Evolutionary conservation across 2,329 filamentous ascomycete genomes (phyloP).

Genomic region (Apiospora pterosperma): DNA sequence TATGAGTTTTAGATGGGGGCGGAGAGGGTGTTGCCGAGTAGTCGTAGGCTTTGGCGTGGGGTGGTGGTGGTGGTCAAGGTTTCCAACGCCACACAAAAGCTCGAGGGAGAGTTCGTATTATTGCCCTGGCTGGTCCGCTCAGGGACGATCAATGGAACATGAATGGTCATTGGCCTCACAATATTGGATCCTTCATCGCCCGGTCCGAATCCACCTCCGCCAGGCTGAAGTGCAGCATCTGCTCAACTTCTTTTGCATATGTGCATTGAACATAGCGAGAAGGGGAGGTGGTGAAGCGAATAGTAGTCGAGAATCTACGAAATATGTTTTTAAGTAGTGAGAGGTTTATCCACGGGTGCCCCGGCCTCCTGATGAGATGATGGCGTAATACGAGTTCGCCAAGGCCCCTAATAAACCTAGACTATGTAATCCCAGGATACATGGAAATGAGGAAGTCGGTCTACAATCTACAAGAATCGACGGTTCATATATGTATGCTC

Average conservation of each 20-base stretch:
- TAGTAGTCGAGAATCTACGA: not conserved
- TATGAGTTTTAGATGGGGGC: not conserved
- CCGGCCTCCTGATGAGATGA: not conserved
- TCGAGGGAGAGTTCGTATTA: not conserved
- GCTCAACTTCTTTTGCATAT: not conserved
- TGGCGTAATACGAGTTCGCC: not conserved
- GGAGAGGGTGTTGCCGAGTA: not conserved
- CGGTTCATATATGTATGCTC: not conserved
- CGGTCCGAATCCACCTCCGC: not conserved
- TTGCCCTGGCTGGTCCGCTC: not conserved
- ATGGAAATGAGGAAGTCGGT: not conserved
- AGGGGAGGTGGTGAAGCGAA: not conserved
- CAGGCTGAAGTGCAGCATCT: not conserved
- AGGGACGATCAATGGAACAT: not conserved
- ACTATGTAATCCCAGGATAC: not conserved
- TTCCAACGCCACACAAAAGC: not conserved
- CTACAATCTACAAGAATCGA: not conserved
- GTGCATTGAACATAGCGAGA: not conserved
- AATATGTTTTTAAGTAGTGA: not conserved
- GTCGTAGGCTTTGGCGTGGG: not conserved
- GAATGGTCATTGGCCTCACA: not conserved
- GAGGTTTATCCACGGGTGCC: too few species aligned
- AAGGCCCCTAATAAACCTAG: not conserved
- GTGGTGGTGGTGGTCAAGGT: not conserved
- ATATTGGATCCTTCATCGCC: not conserved